phyloP scores from a whole-genome alignment of 345 rosid species.

The Salix viminalis region DNA sequence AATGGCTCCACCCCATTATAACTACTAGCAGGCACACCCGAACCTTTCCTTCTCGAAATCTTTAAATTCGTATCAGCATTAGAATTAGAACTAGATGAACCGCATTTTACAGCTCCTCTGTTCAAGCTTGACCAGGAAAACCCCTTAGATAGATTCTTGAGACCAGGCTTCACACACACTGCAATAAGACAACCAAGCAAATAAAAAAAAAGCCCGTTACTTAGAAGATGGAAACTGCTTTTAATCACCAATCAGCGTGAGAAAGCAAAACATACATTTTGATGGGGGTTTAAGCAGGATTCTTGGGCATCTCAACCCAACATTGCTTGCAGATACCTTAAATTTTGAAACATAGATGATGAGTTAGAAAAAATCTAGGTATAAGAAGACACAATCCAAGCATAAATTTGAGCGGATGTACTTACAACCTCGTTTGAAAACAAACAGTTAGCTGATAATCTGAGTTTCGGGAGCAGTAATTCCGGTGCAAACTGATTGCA shows the following conservation, averaged over 20 bases:
- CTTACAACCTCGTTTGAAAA: constrained; percentile 35
- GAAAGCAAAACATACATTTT: constrained; percentile 24
- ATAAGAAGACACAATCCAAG: background rate
- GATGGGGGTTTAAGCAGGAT: constrained; percentile 12
- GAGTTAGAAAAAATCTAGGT: background rate
- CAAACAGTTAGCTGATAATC: constrained; percentile 15
- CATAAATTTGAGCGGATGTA: background rate
- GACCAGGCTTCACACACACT: constrained; percentile 25
- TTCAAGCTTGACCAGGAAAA: constrained; percentile 14
- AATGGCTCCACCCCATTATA: constrained; percentile 51
- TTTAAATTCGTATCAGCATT: constrained; percentile 10
- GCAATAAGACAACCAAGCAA: background rate
- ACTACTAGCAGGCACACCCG: constrained; percentile 18
- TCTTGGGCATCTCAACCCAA: constrained; percentile 16
- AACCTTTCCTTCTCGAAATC: constrained; percentile 7
- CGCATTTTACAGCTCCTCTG: constrained; percentile 15
- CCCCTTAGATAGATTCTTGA: constrained; percentile 4
- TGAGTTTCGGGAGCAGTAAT: constrained; percentile 32
- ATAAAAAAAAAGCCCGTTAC: background rate
- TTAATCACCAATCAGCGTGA: background rate
- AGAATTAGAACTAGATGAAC: constrained; percentile 37
- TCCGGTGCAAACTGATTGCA: constrained; percentile 48
- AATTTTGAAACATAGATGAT: constrained; percentile 13
- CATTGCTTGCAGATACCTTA: constrained; percentile 32
- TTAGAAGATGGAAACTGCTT: background rate